Base-by-base conservation (phyloP, 2,329 filamentous ascomycete genomes). In the Lasiodiplodia sp. region DNA sequence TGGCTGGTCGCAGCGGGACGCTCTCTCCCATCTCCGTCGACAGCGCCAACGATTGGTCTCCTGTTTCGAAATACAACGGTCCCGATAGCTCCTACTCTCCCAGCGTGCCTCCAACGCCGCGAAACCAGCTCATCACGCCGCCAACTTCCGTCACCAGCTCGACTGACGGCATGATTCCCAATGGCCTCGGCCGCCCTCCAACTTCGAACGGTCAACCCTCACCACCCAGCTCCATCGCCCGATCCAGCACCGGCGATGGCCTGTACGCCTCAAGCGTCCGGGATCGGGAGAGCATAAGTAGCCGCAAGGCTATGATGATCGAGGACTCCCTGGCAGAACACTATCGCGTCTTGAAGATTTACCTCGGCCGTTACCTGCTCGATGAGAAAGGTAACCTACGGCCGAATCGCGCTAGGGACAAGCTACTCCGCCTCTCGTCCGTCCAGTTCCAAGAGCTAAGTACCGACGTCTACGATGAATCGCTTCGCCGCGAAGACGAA, bases 381-480 rank as follows among this genome's bases (percentile, higher is more conserved):
- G 92, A 96, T 78, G 92, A 94, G 73, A 89, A 91, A 76, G 86
- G 87, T 57, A 91, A 91, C 71, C 87, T 89, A 62, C 91, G 90
- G 64, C 90, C 93, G 34, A 97, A 96, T 81, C 91, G 94, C 81
- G 96, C 96, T 68, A 91, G 94, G 76, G 96, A 98, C 81, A 99
- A 99, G 85, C 86, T 98, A 68, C 86, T 97, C 70, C 89, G 95
- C 69, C 86, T 99, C 64, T 97, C 94, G 0, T 86, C 91, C 1
- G 93, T 97, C 34, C 96, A 99, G 80, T 98, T 99, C 80, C 93
- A 97, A 80, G 96, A 99, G 82, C 87, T 99, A 71, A 97, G 94
- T 81, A 98, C 95, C 69, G 96, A 99, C 82, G 95, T 99, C 51
- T 98, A 92, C 81, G 96, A 99, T 80, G 96, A 99, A 82, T 85